Evolutionary conservation across 352 stramenopile species (phyloP), one percentile per base, ranked within the genome.

Genomic region (Phytophthora lateralis): DNA sequence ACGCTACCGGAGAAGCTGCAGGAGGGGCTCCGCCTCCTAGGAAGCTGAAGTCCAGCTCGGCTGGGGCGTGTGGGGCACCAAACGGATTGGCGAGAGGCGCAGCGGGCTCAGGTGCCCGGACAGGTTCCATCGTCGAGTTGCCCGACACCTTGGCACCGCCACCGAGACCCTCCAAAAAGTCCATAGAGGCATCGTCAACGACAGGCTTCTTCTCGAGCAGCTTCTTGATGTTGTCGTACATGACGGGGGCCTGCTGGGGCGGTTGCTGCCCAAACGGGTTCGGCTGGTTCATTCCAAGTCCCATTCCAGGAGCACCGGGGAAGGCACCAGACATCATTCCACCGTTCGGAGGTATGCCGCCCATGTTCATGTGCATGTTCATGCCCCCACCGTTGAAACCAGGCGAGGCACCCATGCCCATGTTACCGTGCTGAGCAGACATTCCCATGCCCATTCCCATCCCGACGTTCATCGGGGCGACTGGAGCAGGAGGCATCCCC

Each of bases 201-300:
- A 75, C 82, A 30, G 83, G 76, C 55, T 90, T 91, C 46, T 91
- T 81, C 67, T 90, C 74, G 1, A 91, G 67, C 12, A 91, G 63
- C 59, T 91, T 90, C 76, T 89, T 89, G 73, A 90, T 91, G 63
- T 85, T 91, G 66, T 91, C 82, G 69, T 91, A 91, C 76, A 91
- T 89, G 51, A 89, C 69, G 2, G 75, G 76, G 18, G 71, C 66
- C 38, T 79, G 73, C 44, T 64, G 65, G 32, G 42, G 63, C 20
- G 53, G 69, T 15, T 68, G 74, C 41, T 79, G 50, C 18, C 73
- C 57, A 42, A 73, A 69, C 32, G 55, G 62, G 41, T 69, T 75
- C 4, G 44, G 61, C 15, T 69, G 68, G 21, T 60, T 69, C 53
- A 69, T 61, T 6, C 65, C 65, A 29, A 54, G 44, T 24, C 37